Conservation (phyloP, 495 filamentous ascomycete genomes). For the Aspergillus homomorphus region DNA sequence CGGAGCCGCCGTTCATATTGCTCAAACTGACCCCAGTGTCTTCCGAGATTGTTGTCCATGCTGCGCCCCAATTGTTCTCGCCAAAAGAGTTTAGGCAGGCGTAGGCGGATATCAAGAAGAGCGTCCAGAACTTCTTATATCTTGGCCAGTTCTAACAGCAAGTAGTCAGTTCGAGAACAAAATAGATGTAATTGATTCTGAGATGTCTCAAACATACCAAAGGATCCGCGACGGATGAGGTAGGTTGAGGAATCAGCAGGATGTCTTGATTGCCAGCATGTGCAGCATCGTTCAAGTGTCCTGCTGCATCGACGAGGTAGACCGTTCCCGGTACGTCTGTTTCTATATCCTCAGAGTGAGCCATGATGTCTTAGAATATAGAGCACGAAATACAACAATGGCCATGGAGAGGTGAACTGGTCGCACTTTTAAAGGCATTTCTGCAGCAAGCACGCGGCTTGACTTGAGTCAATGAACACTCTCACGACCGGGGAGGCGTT, state of each 20-base stretch:
- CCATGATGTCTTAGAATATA: slow-evolving; percentile 16
- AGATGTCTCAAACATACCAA: slow-evolving; percentile 19
- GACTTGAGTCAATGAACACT: background rate
- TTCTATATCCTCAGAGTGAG: slow-evolving; percentile 17
- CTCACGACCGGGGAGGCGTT: background rate
- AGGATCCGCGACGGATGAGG: slow-evolving; percentile 26
- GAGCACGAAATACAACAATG: background rate
- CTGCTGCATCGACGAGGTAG: slow-evolving; percentile 28
- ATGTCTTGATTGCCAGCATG: slow-evolving; percentile 28
- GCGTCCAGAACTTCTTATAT: slow-evolving; percentile 27
- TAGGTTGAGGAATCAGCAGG: slow-evolving; percentile 32
- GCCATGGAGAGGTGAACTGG: background rate
- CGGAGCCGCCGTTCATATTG: slow-evolving; percentile 33
- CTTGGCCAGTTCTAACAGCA: slow-evolving; percentile 25
- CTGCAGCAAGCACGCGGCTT: too few species aligned
- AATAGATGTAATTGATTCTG: background rate
- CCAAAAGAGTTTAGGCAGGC: slow-evolving; percentile 31
- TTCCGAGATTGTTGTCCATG: slow-evolving; percentile 30
- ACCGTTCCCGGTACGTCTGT: slow-evolving; percentile 34
- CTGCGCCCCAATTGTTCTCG: slow-evolving; percentile 31
- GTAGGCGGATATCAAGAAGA: slow-evolving; percentile 28
- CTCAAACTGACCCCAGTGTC: slow-evolving; percentile 27
- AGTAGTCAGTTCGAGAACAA: background rate
- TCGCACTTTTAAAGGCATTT: background rate
- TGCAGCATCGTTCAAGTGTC: slow-evolving; percentile 17